phyloP scores from a whole-genome alignment of 2,329 filamentous ascomycete genomes.

The Juglanconis oblonga region DNA sequence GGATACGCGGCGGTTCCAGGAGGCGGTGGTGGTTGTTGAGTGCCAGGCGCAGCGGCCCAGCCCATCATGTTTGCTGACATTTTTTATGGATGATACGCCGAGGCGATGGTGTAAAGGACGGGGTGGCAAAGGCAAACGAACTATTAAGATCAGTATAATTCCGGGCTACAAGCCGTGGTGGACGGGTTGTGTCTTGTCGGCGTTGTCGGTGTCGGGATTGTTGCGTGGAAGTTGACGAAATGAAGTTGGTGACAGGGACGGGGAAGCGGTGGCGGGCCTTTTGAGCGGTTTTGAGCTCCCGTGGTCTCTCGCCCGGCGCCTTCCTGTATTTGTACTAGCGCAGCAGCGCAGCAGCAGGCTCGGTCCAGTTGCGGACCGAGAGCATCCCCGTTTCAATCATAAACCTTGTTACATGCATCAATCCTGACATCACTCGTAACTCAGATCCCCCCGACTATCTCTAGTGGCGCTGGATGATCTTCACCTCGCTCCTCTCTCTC shows the following conservation, averaged over 20 bases:
- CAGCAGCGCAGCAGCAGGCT: neutral
- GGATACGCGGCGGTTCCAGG: slow-evolving; percentile 34
- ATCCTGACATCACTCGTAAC: slow-evolving; percentile 8
- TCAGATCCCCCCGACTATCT: neutral
- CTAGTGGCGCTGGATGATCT: neutral
- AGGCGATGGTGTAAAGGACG: neutral
- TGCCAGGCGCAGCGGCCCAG: slow-evolving; percentile 33
- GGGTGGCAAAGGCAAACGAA: neutral
- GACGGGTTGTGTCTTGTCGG: neutral
- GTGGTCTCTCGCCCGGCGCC: neutral
- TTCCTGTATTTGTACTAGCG: neutral
- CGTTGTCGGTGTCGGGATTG: neutral
- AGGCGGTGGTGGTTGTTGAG: slow-evolving; percentile 33
- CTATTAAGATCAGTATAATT: slow-evolving; percentile 11
- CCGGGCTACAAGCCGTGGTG: neutral
- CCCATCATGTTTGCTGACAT: slow-evolving; percentile 27
- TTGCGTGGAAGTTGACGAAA: neutral
- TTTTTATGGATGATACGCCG: neutral
- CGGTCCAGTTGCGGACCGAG: neutral
- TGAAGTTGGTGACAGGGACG: neutral
- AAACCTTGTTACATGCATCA: slow-evolving; percentile 10
- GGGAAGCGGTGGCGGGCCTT: neutral
- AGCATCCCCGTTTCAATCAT: slow-evolving; percentile 3
- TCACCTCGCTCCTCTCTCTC: neutral
- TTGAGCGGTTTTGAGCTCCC: neutral